Evolutionary conservation across 108 stramenopile genomes (phyloP).

Genomic region (Nannochloropsis salina): DNA sequence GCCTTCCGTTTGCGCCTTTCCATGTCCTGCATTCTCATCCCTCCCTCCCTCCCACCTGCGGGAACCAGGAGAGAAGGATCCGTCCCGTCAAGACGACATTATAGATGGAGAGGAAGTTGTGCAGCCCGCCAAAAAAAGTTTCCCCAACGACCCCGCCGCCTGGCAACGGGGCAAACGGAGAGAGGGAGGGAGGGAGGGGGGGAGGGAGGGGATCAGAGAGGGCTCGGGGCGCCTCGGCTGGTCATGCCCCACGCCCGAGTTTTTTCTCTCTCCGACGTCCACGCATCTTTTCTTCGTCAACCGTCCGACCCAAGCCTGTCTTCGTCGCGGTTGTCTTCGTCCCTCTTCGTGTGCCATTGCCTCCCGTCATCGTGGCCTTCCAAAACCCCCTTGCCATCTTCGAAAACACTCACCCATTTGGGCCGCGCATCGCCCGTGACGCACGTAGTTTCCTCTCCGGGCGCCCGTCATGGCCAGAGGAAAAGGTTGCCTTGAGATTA

Average conservation of each 20-base stretch:
- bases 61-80: conserved; percentile 21
- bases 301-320: no score
- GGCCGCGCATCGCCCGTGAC: conserved; percentile 8
- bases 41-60: not conserved
- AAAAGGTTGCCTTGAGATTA: no score
- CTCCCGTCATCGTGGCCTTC: no score
- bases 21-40: not conserved
- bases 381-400: no score
- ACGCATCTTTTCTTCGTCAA: no score
- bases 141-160: not conserved
- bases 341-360: no score
- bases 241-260: no score
- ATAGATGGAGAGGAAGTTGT: conserved; percentile 88
- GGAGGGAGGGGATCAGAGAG: not conserved
- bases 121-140: conserved; percentile 27
- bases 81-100: conserved; percentile 59
- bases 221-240: no score
- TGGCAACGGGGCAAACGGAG: not conserved
- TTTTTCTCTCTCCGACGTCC: not conserved
- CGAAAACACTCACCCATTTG: not conserved
- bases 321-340: no score
- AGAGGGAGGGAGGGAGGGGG: not conserved
- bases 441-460: not conserved
- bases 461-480: not conserved
- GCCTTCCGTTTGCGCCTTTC: not conserved